Conservation (phyloP, 1,284 basidiomycete species). For the Apiotrichum brassicae region DNA sequence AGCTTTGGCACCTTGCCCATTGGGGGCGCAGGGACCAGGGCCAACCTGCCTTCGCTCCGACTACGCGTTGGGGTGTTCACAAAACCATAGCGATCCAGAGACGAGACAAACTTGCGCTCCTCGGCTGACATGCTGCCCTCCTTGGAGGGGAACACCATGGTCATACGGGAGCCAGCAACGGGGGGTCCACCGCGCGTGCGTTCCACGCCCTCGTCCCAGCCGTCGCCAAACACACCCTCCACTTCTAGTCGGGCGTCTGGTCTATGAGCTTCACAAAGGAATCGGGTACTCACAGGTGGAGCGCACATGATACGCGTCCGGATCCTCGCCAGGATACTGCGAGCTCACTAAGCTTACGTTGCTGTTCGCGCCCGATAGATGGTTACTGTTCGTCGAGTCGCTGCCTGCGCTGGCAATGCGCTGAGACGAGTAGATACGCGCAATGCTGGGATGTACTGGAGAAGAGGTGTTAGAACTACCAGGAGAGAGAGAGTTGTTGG, state of each 20-base stretch:
- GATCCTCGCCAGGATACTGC: conserved; percentile 57
- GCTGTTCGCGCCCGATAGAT: neutral
- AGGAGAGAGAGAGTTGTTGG: neutral
- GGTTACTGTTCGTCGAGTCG: neutral
- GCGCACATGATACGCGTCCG: conserved; percentile 77
- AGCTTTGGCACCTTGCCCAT: conserved; percentile 58
- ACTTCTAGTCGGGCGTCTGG: conserved; percentile 63
- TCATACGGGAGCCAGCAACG: conserved; percentile 34
- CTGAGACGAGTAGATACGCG: conserved; percentile 4
- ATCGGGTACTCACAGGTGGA: conserved; percentile 55
- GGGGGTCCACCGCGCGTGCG: conserved; percentile 74
- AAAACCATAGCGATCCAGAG: conserved; percentile 75
- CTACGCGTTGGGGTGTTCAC: conserved; percentile 58
- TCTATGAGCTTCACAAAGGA: neutral
- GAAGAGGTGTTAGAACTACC: conserved; percentile 2
- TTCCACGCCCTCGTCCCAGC: conserved; percentile 83
- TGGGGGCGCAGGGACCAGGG: conserved; percentile 59
- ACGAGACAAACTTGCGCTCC: conserved; percentile 63
- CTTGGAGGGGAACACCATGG: conserved; percentile 53
- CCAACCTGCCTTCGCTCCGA: conserved; percentile 62
- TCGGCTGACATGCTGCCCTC: conserved; percentile 40
- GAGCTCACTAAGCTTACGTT: conserved; percentile 12
- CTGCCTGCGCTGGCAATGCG: neutral
- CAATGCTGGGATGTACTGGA: conserved; percentile 12
- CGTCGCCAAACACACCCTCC: conserved; percentile 82